A percentile compares a stretch with the other conserved stretches of the same genome.
These are phyloP conservation scores for Claviceps pazoutovae DNA, from an alignment of 2,329 filamentous ascomycete species.

Conservation along the genomic window DNA sequence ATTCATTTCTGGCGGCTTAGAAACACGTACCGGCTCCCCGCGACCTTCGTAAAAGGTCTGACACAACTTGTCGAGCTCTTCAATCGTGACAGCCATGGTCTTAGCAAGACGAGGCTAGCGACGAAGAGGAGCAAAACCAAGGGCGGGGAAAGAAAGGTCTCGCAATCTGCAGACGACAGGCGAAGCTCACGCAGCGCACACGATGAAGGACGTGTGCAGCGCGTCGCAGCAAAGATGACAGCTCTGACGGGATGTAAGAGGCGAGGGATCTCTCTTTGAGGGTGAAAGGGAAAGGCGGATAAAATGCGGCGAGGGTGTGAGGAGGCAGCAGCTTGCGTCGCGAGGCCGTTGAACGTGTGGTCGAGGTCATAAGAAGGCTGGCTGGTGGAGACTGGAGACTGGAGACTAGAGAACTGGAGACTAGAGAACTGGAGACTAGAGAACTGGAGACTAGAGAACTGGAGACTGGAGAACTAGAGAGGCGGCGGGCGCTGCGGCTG, in stretches of 20 bases:
- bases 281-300: slow-evolving; percentile 1
- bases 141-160: slow-evolving; percentile 15
- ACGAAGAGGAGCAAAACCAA: slow-evolving; percentile 18
- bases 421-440: neutral
- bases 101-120: slow-evolving; percentile 15
- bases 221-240: slow-evolving; percentile 8
- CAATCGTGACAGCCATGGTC: slow-evolving; percentile 58
- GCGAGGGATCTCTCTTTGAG: neutral
- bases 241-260: neutral
- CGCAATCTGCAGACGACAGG: slow-evolving; percentile 8
- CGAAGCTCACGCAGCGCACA: slow-evolving; percentile 14
- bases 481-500: too few relatives aligned
- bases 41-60: slow-evolving; percentile 95
- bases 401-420: neutral
- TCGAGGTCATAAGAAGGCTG: neutral
- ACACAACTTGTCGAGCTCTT: slow-evolving; percentile 93
- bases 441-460: neutral
- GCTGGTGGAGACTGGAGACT: neutral
- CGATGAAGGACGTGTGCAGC: slow-evolving; percentile 12
- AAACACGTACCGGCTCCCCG: slow-evolving; percentile 67
- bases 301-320: slow-evolving; percentile 4
- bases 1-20: neutral
- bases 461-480: neutral
- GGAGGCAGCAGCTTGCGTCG: slow-evolving; percentile 3
- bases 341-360: neutral